A percentile compares a stretch with the other conserved stretches of the same genome.
Conservation (phyloP, 164 flowering plant genomes). For the Vitis rotundifolia region DNA sequence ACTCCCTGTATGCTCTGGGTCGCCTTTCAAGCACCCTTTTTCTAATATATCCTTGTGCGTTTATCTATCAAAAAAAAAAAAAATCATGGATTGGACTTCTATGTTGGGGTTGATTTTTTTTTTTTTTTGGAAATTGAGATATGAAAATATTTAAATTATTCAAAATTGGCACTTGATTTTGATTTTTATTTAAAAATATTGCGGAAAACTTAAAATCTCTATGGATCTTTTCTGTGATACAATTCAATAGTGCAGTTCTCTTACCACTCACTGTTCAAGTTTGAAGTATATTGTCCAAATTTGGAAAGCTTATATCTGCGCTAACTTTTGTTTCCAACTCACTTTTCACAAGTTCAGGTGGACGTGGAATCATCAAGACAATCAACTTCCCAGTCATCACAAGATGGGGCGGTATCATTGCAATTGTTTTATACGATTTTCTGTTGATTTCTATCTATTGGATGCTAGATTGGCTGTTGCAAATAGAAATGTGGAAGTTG, state of each 20-base stretch:
- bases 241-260: background rate
- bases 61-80: background rate
- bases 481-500: background rate
- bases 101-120: too few relatives aligned
- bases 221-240: background rate
- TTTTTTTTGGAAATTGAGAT: background rate
- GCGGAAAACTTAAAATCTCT: background rate
- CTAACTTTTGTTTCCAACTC: background rate
- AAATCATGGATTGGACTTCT: too few relatives aligned
- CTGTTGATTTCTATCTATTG: background rate
- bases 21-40: too few relatives aligned
- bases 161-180: background rate
- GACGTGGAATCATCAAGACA: constrained; percentile 29
- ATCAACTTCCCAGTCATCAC: constrained; percentile 23
- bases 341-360: constrained; percentile 23
- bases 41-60: too few relatives aligned
- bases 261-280: too few relatives aligned
- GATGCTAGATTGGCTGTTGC: background rate
- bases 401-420: constrained; percentile 21
- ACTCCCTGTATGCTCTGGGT: too few relatives aligned
- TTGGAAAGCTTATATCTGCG: background rate
- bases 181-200: too few relatives aligned
- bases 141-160: background rate
- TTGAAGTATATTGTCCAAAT: too few relatives aligned
- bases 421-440: background rate